Base-by-base conservation (phyloP, 345 rosid species). In the Aurinia saxatilis region DNA sequence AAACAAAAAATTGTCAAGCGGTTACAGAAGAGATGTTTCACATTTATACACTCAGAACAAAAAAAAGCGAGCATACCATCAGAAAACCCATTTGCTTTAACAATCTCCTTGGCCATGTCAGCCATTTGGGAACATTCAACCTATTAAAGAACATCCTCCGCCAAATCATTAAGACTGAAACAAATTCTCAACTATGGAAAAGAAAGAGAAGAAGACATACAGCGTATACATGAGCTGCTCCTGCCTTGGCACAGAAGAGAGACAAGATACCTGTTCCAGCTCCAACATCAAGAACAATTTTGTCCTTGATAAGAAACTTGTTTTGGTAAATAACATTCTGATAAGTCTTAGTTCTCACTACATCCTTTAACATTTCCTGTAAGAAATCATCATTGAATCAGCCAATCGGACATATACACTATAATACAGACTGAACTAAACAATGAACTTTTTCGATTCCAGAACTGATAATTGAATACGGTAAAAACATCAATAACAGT, bases 351-450 rank as follows among this genome's bases (percentile, higher is more conserved):
- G 99, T 95, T 79, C 99, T 86, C 63, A 95, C 96, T 0, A 70
- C 78, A 79, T 95, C 99, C 73, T 95, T 95, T 15, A 95, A 73
- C 99, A 95, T 95, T 81, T 95, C 99, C 99, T 95, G 85, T 72
- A 79, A 76, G 40, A 41, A 3, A 46, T 5, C n/a, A 18, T 30
- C 12, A 17, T 0, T 16, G 12, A 40, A 16, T 68, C 7, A 58
- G 10, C 27, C 36, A 60, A 60, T 41, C 41, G 27, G 21, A 23
- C 8, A n/a, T 9, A 48, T 47, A 39, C 0, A 13, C 2, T 52
- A 38, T 21, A 14, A 39, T 36, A 25, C 53, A 14, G 16, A 60
- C 0, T 34, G 42, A 72, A 30, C 2, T 27, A 33, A 13, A 17
- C 18, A 21, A 21, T 63, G 8, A 39, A n/a, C 16, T 34, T 4